Conservation (phyloP, 352 stramenopile genomes). For the Globisporangium cederbergense region DNA sequence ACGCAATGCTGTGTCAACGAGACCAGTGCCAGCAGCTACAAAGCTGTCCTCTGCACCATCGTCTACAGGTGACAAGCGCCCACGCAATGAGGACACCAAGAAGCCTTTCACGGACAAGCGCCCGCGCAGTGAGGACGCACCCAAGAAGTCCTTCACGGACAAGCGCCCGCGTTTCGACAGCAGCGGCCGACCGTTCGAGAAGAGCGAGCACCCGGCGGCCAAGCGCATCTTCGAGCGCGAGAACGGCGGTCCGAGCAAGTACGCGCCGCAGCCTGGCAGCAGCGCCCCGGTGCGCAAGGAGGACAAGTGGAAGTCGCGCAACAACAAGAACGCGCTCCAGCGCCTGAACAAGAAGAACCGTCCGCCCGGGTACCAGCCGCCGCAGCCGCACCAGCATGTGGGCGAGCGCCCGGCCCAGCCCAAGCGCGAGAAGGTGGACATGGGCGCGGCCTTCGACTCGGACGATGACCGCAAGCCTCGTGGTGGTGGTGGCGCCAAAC, state of each 20-base stretch:
- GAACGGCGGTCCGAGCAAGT: conserved; percentile 13
- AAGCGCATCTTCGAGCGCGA: conserved; percentile 16
- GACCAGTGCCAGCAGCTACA: neutral
- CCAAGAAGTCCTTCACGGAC: conserved; percentile 9
- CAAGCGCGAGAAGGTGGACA: conserved; percentile 55
- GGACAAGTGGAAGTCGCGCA: conserved; percentile 11
- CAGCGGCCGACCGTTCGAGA: conserved; percentile 4
- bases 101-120: conserved; percentile 8
- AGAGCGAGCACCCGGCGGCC: conserved; percentile 10
- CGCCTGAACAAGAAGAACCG: conserved; percentile 19
- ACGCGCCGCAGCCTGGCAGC: conserved; percentile 15
- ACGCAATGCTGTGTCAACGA: neutral
- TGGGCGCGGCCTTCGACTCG: conserved; percentile 74
- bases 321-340: conserved; percentile 19
- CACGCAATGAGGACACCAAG: conserved; percentile 1
- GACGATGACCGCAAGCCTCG: conserved; percentile 32
- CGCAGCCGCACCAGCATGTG: conserved; percentile 8
- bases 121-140: neutral
- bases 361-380: conserved; percentile 1
- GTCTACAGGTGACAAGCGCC: conserved; percentile 6
- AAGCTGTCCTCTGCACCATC: neutral
- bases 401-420: conserved; percentile 1
- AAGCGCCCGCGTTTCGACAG: conserved; percentile 13
- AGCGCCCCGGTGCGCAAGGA: conserved; percentile 23
- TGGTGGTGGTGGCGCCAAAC: conserved; percentile 19